These are phyloP conservation scores for Keithomyces neogunnii DNA, from an alignment of 2,329 filamentous ascomycete species.

Conservation along the genomic window DNA sequence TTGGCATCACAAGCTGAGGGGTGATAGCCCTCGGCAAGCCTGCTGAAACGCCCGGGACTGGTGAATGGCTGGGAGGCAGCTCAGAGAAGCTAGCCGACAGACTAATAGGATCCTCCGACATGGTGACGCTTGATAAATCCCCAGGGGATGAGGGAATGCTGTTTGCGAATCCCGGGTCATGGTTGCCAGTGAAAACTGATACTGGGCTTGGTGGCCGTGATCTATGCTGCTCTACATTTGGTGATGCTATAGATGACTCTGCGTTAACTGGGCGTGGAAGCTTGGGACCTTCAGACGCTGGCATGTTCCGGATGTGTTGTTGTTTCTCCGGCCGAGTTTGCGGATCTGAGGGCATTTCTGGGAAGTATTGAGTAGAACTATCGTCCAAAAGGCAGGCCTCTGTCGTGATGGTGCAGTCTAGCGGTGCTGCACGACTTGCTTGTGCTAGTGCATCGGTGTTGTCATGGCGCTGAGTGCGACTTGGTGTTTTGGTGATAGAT, in stretches of 20 bases:
- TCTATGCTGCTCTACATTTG: constrained; percentile 10
- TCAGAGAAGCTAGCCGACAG: constrained; percentile 14
- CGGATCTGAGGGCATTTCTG: background rate
- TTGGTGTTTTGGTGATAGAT: background rate
- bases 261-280: constrained; percentile 1
- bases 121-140: constrained; percentile 40
- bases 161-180: constrained; percentile 23
- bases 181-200: constrained; percentile 17
- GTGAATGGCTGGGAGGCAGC: constrained; percentile 11
- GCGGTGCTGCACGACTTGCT: constrained; percentile 13
- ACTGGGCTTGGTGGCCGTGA: constrained; percentile 20
- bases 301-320: constrained; percentile 6
- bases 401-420: constrained; percentile 27
- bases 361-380: constrained; percentile 7
- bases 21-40: constrained; percentile 18
- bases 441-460: constrained; percentile 1
- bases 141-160: constrained; percentile 44
- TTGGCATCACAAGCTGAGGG: constrained; percentile 95
- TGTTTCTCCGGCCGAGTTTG: constrained; percentile 15
- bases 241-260: constrained; percentile 1
- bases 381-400: constrained; percentile 22
- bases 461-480: constrained; percentile 1
- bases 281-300: background rate
- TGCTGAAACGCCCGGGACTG: constrained; percentile 11
- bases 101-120: constrained; percentile 21